Conservation (phyloP, 495 filamentous ascomycete species). For the Daldinia caldariorum region DNA sequence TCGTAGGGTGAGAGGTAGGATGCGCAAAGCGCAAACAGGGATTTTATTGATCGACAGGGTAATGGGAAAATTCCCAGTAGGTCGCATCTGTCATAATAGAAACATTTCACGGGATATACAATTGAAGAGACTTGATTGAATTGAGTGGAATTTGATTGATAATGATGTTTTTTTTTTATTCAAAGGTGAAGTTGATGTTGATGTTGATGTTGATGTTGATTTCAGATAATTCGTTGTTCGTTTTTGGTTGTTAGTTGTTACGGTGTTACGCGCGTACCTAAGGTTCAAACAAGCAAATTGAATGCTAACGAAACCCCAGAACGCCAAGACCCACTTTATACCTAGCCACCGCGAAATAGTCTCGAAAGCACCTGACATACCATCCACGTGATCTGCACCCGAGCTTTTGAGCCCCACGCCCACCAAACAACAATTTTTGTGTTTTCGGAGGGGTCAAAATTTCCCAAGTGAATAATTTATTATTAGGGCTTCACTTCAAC, state of each 20-base stretch:
- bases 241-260: too few species aligned
- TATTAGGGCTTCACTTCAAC: slow-evolving; percentile 10
- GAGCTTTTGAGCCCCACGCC: slow-evolving; percentile 35
- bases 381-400: slow-evolving; percentile 36
- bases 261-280: not conserved
- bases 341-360: slow-evolving; percentile 48
- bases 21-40: slow-evolving; percentile 57
- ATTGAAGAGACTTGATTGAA: not conserved
- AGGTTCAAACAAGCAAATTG: too few species aligned
- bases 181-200: slow-evolving; percentile 8
- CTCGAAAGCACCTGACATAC: slow-evolving; percentile 37
- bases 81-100: not conserved
- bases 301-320: not conserved
- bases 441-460: slow-evolving; percentile 40
- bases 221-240: not conserved
- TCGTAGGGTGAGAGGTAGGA: slow-evolving; percentile 28
- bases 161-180: slow-evolving; percentile 24
- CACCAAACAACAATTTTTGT: slow-evolving; percentile 38
- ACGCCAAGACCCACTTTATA: not conserved
- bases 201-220: slow-evolving; percentile 5
- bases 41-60: slow-evolving; percentile 42
- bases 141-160: slow-evolving; percentile 9
- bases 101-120: not conserved
- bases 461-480: slow-evolving; percentile 27
- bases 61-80: not conserved